Evolutionary conservation across 1,139 yeast species (phyloP).

Genomic region (Kluyveromyces sp.): DNA sequence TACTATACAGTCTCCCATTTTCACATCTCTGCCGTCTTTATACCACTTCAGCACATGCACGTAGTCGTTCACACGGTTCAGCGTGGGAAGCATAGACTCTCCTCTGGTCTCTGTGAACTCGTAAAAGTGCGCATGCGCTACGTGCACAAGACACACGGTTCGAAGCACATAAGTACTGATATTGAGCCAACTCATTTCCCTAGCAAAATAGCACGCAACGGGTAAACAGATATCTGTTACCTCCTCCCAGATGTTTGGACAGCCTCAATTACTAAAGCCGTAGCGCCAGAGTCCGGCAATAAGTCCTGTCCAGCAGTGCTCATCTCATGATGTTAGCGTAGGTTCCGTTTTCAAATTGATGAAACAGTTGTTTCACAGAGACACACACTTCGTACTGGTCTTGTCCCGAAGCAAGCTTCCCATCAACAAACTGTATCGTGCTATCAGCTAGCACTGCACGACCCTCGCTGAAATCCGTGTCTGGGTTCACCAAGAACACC

Average conservation of each 20-base stretch:
- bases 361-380: constrained; percentile 1
- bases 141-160: constrained; percentile 63
- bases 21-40: constrained; percentile 40
- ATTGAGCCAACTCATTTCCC: constrained; percentile 12
- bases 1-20: constrained; percentile 82
- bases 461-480: background rate
- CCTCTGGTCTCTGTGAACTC: constrained; percentile 84
- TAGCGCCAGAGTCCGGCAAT: no score
- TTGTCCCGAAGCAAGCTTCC: background rate
- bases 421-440: background rate
- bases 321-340: constrained; percentile 1
- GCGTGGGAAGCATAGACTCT: constrained; percentile 91
- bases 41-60: constrained; percentile 70
- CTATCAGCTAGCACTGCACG: background rate
- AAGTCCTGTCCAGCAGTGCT: no score
- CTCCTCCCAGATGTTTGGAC: no score
- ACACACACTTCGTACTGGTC: background rate
- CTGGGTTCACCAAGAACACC: background rate
- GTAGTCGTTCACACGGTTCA: constrained; percentile 66
- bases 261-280: no score
- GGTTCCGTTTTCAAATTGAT: constrained; percentile 6
- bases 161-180: constrained; percentile 38
- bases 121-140: constrained; percentile 57
- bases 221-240: no score
- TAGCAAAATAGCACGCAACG: no score